Base-by-base conservation (phyloP, 164 flowering plant genomes). In the Chimonanthus praecox region DNA sequence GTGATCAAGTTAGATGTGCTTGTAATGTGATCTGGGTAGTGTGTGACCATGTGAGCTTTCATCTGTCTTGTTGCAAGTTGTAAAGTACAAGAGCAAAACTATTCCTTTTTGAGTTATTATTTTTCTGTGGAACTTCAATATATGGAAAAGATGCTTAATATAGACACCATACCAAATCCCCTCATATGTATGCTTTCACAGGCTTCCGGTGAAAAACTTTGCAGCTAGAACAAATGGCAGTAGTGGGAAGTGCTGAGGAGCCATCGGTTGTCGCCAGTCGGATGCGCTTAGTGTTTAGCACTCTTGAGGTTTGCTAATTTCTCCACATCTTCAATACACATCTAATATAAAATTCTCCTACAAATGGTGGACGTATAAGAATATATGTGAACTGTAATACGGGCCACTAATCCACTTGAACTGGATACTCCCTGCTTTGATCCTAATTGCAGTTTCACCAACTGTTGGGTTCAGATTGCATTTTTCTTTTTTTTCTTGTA, bases 201-300 rank as follows among this genome's bases (percentile, higher is more conserved):
- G 99, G 99, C 93, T 95, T 75, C 99, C 99, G 7, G 99, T 95
- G 77, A 95, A 92, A 92, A 82, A 95, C 92, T 69, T 94, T 95
- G 72, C 99, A 92, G 83, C 86, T 92, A 70, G 99, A 92, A 87
- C 99, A 95, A 80, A 88, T 88, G 98, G 99, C 98, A 47, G 99
- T 95, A n/a, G 76, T 81, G 70, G 99, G 99, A 60, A 76, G 54
- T 71, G 89, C 98, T 5, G 98, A 95, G 82, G 98, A 90, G 81
- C 91, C 99, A 67, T 88, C 96, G 1, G 85, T 90, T 65, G 99
- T 95, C 72, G 91, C 99, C 33, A 86, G 98, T 81, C 80, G 97
- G 76, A 95, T 95, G 99, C 84, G 83, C 73, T 78, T 95, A 72
- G 97, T 92, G 49, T 92, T 95, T 77, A 88, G 91, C 85, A 95